Percentiles rank a stretch among this genome's conserved stretches.
Evolutionary conservation across 2,329 filamentous ascomycete species (phyloP).

Genomic region (Tolypocladium sp.): DNA sequence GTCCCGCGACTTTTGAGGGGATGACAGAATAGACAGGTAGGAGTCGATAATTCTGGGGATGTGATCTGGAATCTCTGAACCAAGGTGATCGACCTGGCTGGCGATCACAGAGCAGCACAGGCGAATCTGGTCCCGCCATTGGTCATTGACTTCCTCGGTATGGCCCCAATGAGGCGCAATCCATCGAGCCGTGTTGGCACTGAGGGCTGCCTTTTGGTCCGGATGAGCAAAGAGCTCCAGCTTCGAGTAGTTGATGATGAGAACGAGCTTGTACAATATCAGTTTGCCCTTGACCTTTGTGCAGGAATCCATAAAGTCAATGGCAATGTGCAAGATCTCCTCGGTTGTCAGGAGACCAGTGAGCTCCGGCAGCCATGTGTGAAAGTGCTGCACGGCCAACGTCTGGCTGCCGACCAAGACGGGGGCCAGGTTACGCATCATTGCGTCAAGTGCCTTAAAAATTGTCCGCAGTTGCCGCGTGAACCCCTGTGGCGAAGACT

Average conservation of each 20-base stretch:
- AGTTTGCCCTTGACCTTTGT: slow-evolving; percentile 81
- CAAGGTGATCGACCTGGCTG: slow-evolving; percentile 70
- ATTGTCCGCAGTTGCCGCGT: slow-evolving; percentile 75
- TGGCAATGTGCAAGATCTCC: slow-evolving; percentile 83
- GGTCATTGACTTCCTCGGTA: slow-evolving; percentile 61
- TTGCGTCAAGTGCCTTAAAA: slow-evolving; percentile 78
- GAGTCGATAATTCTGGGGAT: slow-evolving; percentile 87
- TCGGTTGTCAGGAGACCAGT: slow-evolving; percentile 65
- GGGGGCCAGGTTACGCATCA: slow-evolving; percentile 83
- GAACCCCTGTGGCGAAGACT: slow-evolving; percentile 62
- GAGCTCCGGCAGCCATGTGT: slow-evolving; percentile 93
- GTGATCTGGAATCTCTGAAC: slow-evolving; percentile 76
- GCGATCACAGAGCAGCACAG: slow-evolving; percentile 89
- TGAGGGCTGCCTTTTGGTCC: slow-evolving; percentile 64
- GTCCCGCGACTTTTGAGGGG: slow-evolving; percentile 43
- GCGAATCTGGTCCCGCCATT: slow-evolving; percentile 88
- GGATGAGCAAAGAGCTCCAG: slow-evolving; percentile 73
- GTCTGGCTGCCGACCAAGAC: slow-evolving; percentile 91
- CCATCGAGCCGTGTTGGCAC: slow-evolving; percentile 81
- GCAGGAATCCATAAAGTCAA: slow-evolving; percentile 91
- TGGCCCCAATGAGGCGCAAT: slow-evolving; percentile 89
- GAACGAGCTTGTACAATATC: slow-evolving; percentile 80
- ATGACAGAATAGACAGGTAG: slow-evolving; percentile 64
- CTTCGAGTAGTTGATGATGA: slow-evolving; percentile 86
- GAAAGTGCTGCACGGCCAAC: slow-evolving; percentile 89